phyloP scores from a whole-genome alignment of 2,329 filamentous ascomycete species.

The Stachybotrys echinatus region DNA sequence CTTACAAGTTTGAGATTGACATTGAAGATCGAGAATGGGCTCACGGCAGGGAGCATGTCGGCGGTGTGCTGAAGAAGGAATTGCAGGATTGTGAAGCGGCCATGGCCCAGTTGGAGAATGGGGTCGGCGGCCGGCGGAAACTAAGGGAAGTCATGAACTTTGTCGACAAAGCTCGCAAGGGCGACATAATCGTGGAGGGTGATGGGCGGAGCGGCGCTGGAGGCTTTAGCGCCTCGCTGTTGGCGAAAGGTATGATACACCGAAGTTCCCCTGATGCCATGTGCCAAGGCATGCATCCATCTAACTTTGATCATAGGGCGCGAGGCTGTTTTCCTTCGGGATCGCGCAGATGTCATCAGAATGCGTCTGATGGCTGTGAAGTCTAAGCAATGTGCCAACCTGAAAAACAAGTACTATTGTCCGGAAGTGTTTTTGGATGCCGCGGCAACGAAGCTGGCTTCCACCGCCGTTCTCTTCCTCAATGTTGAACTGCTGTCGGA shows the following conservation, averaged over 20 bases:
- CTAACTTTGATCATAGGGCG: constrained; percentile 57
- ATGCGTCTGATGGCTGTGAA: constrained; percentile 86
- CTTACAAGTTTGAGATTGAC: constrained; percentile 97
- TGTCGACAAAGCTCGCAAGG: constrained; percentile 83
- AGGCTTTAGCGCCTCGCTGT: constrained; percentile 82
- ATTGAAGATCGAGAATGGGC: constrained; percentile 87
- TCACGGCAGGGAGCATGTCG: constrained; percentile 77
- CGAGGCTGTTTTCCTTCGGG: constrained; percentile 89
- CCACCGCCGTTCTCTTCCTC: constrained; percentile 92
- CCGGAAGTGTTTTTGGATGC: constrained; percentile 98
- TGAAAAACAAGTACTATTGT: constrained; percentile 92
- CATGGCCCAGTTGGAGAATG: constrained; percentile 67
- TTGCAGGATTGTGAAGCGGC: constrained; percentile 78
- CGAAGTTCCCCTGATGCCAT: neutral
- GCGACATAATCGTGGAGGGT: constrained; percentile 79
- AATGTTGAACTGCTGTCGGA: constrained; percentile 96
- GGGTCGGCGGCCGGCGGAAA: constrained; percentile 77
- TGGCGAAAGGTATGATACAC: constrained; percentile 66
- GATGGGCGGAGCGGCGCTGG: constrained; percentile 81
- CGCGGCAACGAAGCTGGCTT: constrained; percentile 88
- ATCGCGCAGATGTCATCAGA: constrained; percentile 83
- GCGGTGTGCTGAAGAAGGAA: constrained; percentile 78
- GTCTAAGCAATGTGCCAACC: constrained; percentile 78
- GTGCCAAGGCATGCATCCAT: neutral
- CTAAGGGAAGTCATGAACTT: constrained; percentile 85